Conservation (phyloP, 2,329 filamentous ascomycete species). For the Fusarium algeriense region DNA sequence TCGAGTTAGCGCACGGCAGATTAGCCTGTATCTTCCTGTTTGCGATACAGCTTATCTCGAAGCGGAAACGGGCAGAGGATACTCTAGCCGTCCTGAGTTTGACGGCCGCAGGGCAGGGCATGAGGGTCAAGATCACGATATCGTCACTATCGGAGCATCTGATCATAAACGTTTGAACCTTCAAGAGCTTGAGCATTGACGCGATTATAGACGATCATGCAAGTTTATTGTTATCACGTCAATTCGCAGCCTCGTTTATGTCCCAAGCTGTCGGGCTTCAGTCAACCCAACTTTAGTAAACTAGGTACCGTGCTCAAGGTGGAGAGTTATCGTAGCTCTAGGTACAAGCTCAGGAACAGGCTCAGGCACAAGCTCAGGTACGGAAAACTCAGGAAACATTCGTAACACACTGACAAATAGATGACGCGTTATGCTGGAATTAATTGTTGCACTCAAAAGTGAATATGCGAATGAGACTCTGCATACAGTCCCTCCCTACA, state of each 20-base stretch:
- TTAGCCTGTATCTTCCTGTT: conserved; percentile 32
- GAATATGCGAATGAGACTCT: conserved; percentile 37
- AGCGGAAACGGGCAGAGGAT: conserved; percentile 34
- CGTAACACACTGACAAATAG: conserved; percentile 29
- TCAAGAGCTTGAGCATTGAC: conserved; percentile 25
- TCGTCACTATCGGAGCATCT: conserved; percentile 6
- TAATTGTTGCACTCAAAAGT: conserved; percentile 24
- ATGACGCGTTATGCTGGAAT: conserved; percentile 35
- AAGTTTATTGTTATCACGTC: conserved; percentile 11
- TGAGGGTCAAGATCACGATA: conserved; percentile 10
- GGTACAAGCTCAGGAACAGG: background rate
- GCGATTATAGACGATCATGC: conserved; percentile 27
- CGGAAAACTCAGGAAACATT: conserved; percentile 10
- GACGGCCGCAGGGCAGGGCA: conserved; percentile 43
- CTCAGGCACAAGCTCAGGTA: conserved; percentile 5
- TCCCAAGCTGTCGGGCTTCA: conserved; percentile 13
- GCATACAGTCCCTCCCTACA: conserved; percentile 1
- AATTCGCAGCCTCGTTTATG: conserved; percentile 21
- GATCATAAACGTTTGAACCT: background rate
- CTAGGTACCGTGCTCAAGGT: conserved; percentile 15
- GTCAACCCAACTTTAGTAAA: conserved; percentile 9
- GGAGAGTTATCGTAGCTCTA: conserved; percentile 10
- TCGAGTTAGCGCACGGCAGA: conserved; percentile 38
- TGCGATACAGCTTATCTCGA: conserved; percentile 38
- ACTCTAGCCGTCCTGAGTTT: conserved; percentile 43